These are phyloP conservation scores for Xerocomus cyaneibrunnescens DNA, from an alignment of 1,284 basidiomycete genomes.

Conservation along the genomic window DNA sequence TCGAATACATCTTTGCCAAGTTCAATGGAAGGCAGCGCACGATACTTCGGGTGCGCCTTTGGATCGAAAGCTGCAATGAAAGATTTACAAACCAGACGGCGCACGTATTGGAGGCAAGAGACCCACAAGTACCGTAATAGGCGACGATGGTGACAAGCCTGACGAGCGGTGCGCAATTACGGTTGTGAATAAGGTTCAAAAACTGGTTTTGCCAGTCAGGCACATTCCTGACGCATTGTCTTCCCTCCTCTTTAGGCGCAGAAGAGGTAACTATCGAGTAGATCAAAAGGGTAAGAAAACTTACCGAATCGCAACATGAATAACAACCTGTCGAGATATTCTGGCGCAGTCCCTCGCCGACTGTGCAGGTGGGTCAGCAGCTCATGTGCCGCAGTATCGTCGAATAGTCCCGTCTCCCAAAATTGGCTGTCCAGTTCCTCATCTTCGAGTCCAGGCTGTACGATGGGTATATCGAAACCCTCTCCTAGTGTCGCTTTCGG, in stretches of 20 bases:
- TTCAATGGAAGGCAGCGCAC: background rate
- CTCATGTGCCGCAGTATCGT: constrained; percentile 19
- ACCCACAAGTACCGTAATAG: constrained; percentile 28
- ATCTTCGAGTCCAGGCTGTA: constrained; percentile 7
- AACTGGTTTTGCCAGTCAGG: constrained; percentile 12
- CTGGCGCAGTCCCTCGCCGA: constrained; percentile 14
- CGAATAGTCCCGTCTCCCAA: constrained; percentile 32
- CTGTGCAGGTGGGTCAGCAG: constrained; percentile 13
- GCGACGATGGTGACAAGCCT: constrained; percentile 25
- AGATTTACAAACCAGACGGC: background rate
- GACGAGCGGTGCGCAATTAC: constrained; percentile 11
- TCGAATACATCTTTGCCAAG: constrained; percentile 5
- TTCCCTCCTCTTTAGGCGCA: constrained; percentile 23
- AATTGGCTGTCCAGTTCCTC: constrained; percentile 3
- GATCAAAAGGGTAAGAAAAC: background rate
- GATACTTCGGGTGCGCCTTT: background rate
- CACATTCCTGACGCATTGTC: constrained; percentile 15
- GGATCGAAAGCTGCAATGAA: constrained; percentile 10
- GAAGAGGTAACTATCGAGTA: background rate
- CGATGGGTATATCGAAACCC: constrained; percentile 26
- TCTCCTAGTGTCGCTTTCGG: constrained; percentile 28
- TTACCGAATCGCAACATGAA: constrained; percentile 31
- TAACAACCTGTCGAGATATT: constrained; percentile 31
- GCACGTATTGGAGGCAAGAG: no score
- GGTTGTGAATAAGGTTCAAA: constrained; percentile 9